A percentile compares a stretch with the other conserved stretches of the same genome.
phyloP scores from a whole-genome alignment of 352 stramenopile species.

The Pythium dissimile region DNA sequence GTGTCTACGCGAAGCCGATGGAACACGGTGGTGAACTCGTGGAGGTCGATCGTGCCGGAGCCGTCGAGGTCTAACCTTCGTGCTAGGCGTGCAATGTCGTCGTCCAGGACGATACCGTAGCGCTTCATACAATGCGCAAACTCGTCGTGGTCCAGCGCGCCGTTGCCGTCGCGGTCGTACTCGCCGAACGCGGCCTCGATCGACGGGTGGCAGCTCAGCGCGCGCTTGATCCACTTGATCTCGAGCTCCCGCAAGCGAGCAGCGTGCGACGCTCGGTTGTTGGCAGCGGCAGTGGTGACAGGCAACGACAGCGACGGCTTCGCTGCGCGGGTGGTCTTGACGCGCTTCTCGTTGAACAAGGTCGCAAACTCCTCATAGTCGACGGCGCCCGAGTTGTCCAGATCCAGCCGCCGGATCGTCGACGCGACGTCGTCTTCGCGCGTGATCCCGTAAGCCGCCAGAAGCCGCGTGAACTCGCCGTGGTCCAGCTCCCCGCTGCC shows the following conservation, averaged over 20 bases:
- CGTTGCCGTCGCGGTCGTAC: slow-evolving; percentile 54
- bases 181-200: slow-evolving; percentile 62
- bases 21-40: slow-evolving; percentile 58
- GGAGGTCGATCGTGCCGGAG: slow-evolving; percentile 49
- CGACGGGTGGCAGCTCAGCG: slow-evolving; percentile 50
- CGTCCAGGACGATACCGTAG: slow-evolving; percentile 53
- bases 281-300: neutral
- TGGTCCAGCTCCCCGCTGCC: slow-evolving; percentile 36
- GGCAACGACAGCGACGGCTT: neutral
- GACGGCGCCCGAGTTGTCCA: slow-evolving; percentile 40
- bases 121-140: slow-evolving; percentile 68
- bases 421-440: slow-evolving; percentile 37
- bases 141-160: slow-evolving; percentile 52
- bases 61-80: slow-evolving; percentile 41
- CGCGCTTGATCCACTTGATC: slow-evolving; percentile 61
- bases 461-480: slow-evolving; percentile 44
- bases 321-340: neutral
- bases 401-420: slow-evolving; percentile 45
- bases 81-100: slow-evolving; percentile 52
- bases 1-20: slow-evolving; percentile 39
- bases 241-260: slow-evolving; percentile 43
- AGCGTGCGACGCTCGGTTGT: slow-evolving; percentile 11
- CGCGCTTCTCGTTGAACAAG: slow-evolving; percentile 45
- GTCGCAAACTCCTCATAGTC: slow-evolving; percentile 64
- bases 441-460: slow-evolving; percentile 44